Base-by-base conservation (phyloP, 441 rosid species). In the Populus hybrid region DNA sequence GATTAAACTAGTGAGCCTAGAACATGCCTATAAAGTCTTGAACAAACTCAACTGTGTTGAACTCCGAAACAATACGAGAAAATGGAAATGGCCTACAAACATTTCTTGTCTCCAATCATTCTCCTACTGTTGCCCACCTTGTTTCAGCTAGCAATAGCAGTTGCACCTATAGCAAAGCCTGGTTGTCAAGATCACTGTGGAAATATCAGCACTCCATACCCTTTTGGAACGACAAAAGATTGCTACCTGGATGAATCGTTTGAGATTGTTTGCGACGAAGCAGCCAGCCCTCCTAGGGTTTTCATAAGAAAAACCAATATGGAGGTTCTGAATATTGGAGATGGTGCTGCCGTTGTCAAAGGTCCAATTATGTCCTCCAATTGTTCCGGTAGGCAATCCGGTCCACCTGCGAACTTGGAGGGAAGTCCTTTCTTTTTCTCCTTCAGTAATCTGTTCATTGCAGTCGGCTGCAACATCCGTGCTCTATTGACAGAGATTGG, bases 211-310 rank as follows among this genome's bases (percentile, higher is more conserved):
- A 82, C 79, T 50, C 80, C 84, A 0, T 82, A 69, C 59, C 89
- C 89, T 2, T 86, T 84, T 72, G 89, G 87, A 66, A 80, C 84
- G 33, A 85, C 83, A 68, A 0, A 31, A 23, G 74, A 20, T 68
- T 84, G 87, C 33, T 84, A 69, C 35, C 6, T 74, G 2, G 16
- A 82, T 0, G 10, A 75, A 7, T 81, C 79, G 64, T 86, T 80
- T 56, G 74, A 82, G 70, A 66, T 86, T 29, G 21, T 24, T 24
- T 71, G 74, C 21, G 42, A 45, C 24, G 9, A 23, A 40, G 10
- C 33, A 23, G 6, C 20, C 36, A 7, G 3, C 20, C 40, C 74
- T 50, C 40, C 35, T 1, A 28, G 21, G 29, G 38, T 83, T 66
- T 20, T 71, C 45, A 64, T 84, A 21, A 64, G 64, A 0, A 1